These are phyloP conservation scores for Botryotinia globosa DNA, from an alignment of 2,329 filamentous ascomycete genomes.

Conservation along the genomic window DNA sequence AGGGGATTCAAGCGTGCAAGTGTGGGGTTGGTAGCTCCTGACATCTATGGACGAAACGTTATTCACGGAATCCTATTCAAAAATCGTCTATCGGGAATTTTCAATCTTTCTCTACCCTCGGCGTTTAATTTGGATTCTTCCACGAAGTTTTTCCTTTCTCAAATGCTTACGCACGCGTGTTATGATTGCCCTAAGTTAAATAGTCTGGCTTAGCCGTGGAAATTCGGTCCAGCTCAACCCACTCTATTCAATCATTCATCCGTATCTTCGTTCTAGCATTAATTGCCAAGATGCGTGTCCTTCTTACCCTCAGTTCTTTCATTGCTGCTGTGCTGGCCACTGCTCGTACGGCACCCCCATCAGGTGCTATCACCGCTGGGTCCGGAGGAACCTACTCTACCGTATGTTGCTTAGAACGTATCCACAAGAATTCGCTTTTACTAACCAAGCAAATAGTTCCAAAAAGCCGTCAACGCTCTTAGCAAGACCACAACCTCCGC, in stretches of 20 bases:
- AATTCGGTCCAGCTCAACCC: neutral
- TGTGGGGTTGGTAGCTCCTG: slow-evolving; percentile 18
- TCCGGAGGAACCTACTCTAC: slow-evolving; percentile 45
- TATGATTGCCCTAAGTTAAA: slow-evolving; percentile 1
- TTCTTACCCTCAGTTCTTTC: slow-evolving; percentile 32
- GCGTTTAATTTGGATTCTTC: slow-evolving; percentile 6
- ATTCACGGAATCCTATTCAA: neutral
- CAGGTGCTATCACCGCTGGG: slow-evolving; percentile 48
- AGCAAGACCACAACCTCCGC: slow-evolving; percentile 44
- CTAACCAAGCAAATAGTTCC: slow-evolving; percentile 39
- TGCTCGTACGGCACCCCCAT: slow-evolving; percentile 44
- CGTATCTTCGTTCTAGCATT: neutral
- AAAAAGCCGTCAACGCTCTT: slow-evolving; percentile 51
- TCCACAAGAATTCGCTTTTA: neutral
- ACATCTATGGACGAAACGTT: neutral
- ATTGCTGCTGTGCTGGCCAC: slow-evolving; percentile 32
- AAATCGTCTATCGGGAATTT: neutral
- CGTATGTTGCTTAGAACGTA: slow-evolving; percentile 30
- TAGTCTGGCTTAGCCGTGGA: neutral
- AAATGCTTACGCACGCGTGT: neutral
- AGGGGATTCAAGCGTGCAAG: neutral
- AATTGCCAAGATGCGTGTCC: slow-evolving; percentile 31
- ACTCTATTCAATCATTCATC: neutral
- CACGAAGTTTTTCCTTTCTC: neutral
- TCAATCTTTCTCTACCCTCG: neutral